Percentiles rank a stretch among this genome's conserved stretches.
These are phyloP conservation scores for Linum trigynum DNA, from an alignment of 345 rosid genomes.

Conservation along the genomic window DNA sequence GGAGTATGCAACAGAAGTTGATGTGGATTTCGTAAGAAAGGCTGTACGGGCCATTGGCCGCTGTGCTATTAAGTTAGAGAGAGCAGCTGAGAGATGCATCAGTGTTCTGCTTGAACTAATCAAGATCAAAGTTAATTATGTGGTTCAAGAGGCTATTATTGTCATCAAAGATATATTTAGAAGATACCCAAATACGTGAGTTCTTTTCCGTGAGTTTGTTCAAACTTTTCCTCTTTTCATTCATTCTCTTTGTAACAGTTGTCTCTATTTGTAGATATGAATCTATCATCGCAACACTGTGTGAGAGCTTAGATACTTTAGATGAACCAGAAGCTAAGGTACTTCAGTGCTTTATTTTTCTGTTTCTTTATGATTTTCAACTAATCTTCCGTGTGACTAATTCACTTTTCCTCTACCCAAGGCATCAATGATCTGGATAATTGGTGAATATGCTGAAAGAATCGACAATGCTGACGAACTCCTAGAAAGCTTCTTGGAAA, in stretches of 20 bases:
- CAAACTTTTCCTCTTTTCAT: slow-evolving; percentile 6
- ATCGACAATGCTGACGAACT: slow-evolving; percentile 99
- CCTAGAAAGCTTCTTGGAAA: slow-evolving; percentile 97
- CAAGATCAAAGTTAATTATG: slow-evolving; percentile 98
- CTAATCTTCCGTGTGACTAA: slow-evolving; percentile 3
- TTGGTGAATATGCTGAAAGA: slow-evolving; percentile 99
- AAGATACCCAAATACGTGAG: slow-evolving; percentile 97
- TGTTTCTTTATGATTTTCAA: slow-evolving; percentile 2
- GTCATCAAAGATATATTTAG: slow-evolving; percentile 98
- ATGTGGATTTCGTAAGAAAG: slow-evolving; percentile 94
- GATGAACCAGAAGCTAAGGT: slow-evolving; percentile 99
- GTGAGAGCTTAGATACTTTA: slow-evolving; percentile 94
- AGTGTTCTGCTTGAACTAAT: slow-evolving; percentile 97
- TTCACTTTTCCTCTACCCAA: slow-evolving; percentile 18
- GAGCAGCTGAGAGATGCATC: slow-evolving; percentile 98
- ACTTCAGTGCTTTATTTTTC: slow-evolving; percentile 12
- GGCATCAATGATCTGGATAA: slow-evolving; percentile 99
- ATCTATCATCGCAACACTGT: slow-evolving; percentile 93
- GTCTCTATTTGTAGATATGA: slow-evolving; percentile 53
- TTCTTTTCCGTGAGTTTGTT: slow-evolving; percentile 3
- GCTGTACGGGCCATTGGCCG: slow-evolving; percentile 99
- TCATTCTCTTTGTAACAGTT: slow-evolving; percentile 1
- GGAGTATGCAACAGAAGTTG: slow-evolving; percentile 98
- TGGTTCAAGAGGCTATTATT: slow-evolving; percentile 99
- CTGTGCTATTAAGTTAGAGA: slow-evolving; percentile 96